Percentiles rank a stretch among this genome's conserved stretches.
Conservation (phyloP, 257 asterid species). For the Solanum tacnaense region DNA sequence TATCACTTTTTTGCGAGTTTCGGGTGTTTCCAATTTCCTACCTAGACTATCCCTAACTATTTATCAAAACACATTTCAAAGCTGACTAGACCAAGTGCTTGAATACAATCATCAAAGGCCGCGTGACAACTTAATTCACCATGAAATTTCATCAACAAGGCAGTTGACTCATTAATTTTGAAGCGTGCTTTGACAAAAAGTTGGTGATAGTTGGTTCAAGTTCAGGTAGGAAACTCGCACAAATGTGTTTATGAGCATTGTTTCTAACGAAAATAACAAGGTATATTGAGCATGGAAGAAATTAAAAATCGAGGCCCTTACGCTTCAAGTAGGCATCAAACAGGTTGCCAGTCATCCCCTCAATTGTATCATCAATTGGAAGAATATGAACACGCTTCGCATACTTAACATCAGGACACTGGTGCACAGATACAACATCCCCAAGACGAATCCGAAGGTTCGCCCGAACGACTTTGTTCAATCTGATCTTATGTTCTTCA, state of each 20-base stretch:
- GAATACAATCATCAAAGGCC: neutral
- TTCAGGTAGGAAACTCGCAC: neutral
- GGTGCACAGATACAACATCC: slow-evolving; percentile 80
- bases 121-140: neutral
- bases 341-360: slow-evolving; percentile 71
- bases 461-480: slow-evolving; percentile 68
- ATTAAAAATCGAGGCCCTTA: slow-evolving; percentile 10
- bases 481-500: slow-evolving; percentile 68
- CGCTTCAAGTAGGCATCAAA: slow-evolving; percentile 74
- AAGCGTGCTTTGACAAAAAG: neutral
- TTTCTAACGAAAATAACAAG: neutral
- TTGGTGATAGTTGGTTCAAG: too few relatives aligned
- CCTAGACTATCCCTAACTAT: neutral
- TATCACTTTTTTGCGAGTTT: neutral
- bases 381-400: slow-evolving; percentile 84
- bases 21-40: too few relatives aligned
- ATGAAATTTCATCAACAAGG: neutral
- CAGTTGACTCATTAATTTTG: neutral
- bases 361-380: slow-evolving; percentile 68
- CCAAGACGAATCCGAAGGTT: slow-evolving; percentile 81
- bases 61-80: neutral
- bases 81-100: neutral
- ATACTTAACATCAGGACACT: slow-evolving; percentile 79
- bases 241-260: neutral
- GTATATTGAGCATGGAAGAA: neutral